Base-by-base conservation (phyloP, 208 protist species). In the Kentomonas sorsogonicus region DNA sequence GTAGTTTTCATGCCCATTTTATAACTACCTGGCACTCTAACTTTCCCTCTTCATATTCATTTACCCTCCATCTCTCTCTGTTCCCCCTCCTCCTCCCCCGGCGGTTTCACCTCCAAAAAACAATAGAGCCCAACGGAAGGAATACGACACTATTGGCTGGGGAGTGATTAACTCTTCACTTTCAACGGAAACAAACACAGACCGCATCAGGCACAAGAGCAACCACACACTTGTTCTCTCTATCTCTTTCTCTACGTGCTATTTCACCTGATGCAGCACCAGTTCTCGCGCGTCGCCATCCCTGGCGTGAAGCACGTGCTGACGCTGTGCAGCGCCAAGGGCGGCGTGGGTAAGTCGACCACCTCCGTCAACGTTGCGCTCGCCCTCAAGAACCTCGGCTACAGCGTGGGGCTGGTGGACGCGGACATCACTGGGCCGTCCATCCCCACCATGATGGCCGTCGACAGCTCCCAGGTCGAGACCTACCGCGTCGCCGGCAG, bases 331-430 rank as follows among this genome's bases (percentile, higher is more conserved):
- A 95, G 87, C 50, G 89, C 84, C 40, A 97, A 97, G 66, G 93
- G 93, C 38, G 93, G 93, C n/a, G 93, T 97, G 36, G 93, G 93
- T 4, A 97, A 97, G 70, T 91, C 77, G 18, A 97, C 93, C 18
- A 91, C 86, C 13, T 78, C 79, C 9, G 84, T 93, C 3, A 96
- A 96, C 63, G 72, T 96, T 6, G 89, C 91, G 23, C 63, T 95
- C 18, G 84, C 91, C 22, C 67, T 97, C 26, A 90, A 85, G 53
- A 88, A 89, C 60, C 69, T 90, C 46, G 82, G 83, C 3, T 63
- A 73, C 31, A 54, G 62, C 38, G 88, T 96, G 11, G 93, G 93
- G 20, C 72, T 97, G 29, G 73, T 96, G 11, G 93, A 97, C 53
- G 84, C 88, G 1, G 93, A 96, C 62, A 94, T 97, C 52, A 94